These are phyloP conservation scores for Phytophthora kernoviae DNA, from an alignment of 352 stramenopile genomes.

Conservation along the genomic window DNA sequence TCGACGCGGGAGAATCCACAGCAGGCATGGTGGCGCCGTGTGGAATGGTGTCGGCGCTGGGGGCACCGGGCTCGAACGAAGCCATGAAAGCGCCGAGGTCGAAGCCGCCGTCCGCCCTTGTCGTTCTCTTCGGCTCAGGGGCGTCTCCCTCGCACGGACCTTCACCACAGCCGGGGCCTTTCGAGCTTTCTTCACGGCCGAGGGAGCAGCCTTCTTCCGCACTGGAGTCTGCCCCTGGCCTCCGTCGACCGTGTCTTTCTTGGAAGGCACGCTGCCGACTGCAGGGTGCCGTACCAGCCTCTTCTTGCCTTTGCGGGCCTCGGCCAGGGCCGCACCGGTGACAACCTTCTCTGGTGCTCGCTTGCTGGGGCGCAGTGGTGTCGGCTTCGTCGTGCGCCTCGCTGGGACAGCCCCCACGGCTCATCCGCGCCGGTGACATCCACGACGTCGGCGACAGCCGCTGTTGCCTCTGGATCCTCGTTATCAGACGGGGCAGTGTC, in stretches of 20 bases:
- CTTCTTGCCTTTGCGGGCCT: background rate
- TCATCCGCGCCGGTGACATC: too few relatives aligned
- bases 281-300: background rate
- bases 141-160: background rate
- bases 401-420: background rate
- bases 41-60: background rate
- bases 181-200: background rate
- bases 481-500: slow-evolving; percentile 1
- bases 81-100: slow-evolving; percentile 12
- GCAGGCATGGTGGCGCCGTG: background rate
- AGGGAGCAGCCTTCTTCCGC: slow-evolving; percentile 1
- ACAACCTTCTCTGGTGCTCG: background rate
- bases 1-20: too few relatives aligned
- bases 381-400: slow-evolving; percentile 1
- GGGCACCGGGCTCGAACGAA: slow-evolving; percentile 12
- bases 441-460: background rate
- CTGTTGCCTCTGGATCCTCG: slow-evolving; percentile 1
- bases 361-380: background rate
- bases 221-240: too few relatives aligned
- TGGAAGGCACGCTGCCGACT: background rate
- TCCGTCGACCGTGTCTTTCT: background rate
- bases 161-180: background rate
- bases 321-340: background rate
- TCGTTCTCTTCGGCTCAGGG: background rate
- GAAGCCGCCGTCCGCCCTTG: background rate